Base-by-base conservation (phyloP, 2,329 filamentous ascomycete species). In the Trichoderma simmonsii region DNA sequence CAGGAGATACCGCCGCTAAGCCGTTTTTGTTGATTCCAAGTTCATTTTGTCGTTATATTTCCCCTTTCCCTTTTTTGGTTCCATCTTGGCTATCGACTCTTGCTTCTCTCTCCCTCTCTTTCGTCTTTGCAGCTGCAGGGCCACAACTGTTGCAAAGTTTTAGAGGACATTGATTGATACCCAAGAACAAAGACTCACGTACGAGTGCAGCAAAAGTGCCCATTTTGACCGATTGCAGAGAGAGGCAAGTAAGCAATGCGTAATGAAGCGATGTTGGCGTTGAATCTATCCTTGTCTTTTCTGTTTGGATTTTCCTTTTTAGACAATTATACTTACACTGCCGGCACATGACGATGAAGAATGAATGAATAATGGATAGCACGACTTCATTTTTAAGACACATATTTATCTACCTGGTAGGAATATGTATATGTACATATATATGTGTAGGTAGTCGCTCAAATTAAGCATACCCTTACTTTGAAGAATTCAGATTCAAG, bases 281-380 rank as follows among this genome's bases (percentile, higher is more conserved):
- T 30, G 32, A 14, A 30, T 30, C 28, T 30, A 8, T 30, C 28
- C 6, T 6, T 6, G 12, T 32, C 4, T 28, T 15, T 30, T 28
- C n/a, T 1, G 1, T 15, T 18, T 12, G 7, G 34, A 12, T 39
- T 43, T 9, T 48, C 14, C 8, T n/a, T 26, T 48, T 43, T 48
- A 48, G 54, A 48, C 54, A 32, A 32, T 30, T 26, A 43, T 30
- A 15, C 51, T 39, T 43, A 21, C 51, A 67, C 15, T n/a, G 18
- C 48, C 56, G 9, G 14, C n/a, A 48, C 34, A 57, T 60, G 3
- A 43, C 54, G 65, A 60, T 14, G 36, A 68, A 60, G 36, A 60
- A 68, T 48, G 48, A 66, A 56, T 15, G 26, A 60, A 68, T 68
- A 60, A 48, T 68, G 65, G 26, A 60, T 18, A 60, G 65, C 34